A percentile compares a stretch with the other conserved stretches of the same genome.
Conservation (phyloP, 225 moss, liverwort and hornwort species). For the Straminergon stramineum region DNA sequence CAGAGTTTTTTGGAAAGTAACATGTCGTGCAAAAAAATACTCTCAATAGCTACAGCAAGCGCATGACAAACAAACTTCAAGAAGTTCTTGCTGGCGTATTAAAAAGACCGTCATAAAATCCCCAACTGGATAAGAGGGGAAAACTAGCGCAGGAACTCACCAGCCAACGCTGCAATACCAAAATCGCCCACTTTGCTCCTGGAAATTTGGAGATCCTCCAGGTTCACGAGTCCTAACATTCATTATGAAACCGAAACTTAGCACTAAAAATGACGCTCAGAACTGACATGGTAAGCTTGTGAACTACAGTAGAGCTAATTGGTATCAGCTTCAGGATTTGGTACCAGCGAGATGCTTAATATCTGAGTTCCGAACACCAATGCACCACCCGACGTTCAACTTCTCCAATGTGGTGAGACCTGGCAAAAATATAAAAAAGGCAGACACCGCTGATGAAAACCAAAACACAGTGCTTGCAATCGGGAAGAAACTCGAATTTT, state of each 20-base stretch:
- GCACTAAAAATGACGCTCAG: background rate
- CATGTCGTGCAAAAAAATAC: background rate
- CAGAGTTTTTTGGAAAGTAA: background rate
- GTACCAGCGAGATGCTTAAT: conserved; percentile 74
- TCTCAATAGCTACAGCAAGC: background rate
- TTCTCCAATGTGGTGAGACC: conserved; percentile 69
- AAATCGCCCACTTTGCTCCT: conserved; percentile 80
- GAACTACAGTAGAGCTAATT: background rate
- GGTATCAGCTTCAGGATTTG: background rate
- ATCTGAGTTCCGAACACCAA: conserved; percentile 68
- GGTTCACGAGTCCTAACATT: conserved; percentile 58
- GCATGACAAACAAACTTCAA: background rate
- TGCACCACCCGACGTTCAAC: conserved; percentile 96
- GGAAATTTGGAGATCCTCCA: conserved; percentile 89
- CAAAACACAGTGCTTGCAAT: background rate
- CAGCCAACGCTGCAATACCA: conserved; percentile 65
- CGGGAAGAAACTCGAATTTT: background rate
- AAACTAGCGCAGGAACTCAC: conserved; percentile 13
- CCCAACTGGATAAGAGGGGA: background rate
- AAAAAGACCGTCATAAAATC: background rate
- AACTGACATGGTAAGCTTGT: background rate
- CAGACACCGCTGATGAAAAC: background rate
- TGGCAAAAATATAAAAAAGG: background rate
- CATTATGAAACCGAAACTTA: conserved; percentile 2
- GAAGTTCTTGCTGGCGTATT: background rate